Evolutionary conservation across 441 rosid species (phyloP), one percentile per base, ranked within the genome.

Genomic region (Hura crepitans): DNA sequence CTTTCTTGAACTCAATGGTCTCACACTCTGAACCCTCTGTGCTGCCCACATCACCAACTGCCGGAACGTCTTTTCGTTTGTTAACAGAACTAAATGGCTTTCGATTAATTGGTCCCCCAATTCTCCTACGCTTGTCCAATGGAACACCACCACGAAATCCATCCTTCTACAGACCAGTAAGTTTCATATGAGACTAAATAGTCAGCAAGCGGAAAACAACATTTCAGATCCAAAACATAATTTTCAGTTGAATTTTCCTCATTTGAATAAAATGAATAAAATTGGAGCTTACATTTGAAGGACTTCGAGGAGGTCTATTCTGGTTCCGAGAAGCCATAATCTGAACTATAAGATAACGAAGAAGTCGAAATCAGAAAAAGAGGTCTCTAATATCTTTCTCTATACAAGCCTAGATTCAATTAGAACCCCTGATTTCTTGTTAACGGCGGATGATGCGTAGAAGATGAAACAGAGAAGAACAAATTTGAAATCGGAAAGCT

Each of bases 231-330:
- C 17, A 54, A 56, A 54, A 50, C 4, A 10, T 28, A 25, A 14
- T 11, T 51, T 42, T 31, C 12, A 22, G 11, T 10, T 58, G n/a
- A n/a, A n/a, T 60, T 27, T 25, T 3, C 47, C 1, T 55, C 0
- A 17, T 63, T 59, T 51, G 53, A 71, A 12, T 11, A 55, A 33
- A 30, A 13, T 18, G 23, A 37, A 17, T 28, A 0, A 18, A 23
- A 13, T 3, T 14, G 25, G 10, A 55, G n/a, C 37, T 84, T 85
- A 91, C 96, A 22, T 77, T 7, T 20, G 75, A 73, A 18, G 97
- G 92, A 59, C 89, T 92, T 23, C 90, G 97, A 12, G 99, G 99
- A 56, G 89, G 84, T 65, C 90, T 79, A 66, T 90, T 94, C 84
- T 94, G 97, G 65, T 83, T 86, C 55, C 99, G 91, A 13, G 90